Conservation (phyloP, 176 grass and related monocot species). For the Tuctoria greenei region DNA sequence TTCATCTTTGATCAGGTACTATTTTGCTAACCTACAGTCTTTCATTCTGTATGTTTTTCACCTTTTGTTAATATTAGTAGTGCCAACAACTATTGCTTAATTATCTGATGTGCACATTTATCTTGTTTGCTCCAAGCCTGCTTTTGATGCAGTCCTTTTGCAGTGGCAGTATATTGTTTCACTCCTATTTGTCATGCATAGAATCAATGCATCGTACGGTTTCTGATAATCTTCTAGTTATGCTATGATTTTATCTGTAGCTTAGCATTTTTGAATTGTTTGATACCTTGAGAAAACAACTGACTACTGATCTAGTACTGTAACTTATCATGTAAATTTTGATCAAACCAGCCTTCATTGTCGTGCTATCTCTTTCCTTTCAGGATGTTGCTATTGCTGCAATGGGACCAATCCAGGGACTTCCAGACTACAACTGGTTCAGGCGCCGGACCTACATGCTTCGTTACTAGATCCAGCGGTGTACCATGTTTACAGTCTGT, state of each 20-base stretch:
- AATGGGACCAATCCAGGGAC: constrained; percentile 81
- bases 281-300: not conserved
- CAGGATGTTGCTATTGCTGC: constrained; percentile 94
- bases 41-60: constrained; percentile 2
- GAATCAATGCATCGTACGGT: not conserved
- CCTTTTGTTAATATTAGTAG: not conserved
- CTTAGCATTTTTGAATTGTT: not conserved
- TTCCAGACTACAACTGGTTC: constrained; percentile 99
- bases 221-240: not conserved
- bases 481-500: constrained; percentile 54
- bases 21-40: not conserved
- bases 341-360: not conserved
- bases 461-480: constrained; percentile 66
- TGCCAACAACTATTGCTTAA: not conserved
- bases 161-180: not conserved
- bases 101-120: not conserved
- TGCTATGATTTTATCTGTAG: not conserved
- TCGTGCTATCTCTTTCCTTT: not conserved
- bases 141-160: not conserved
- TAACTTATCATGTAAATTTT: not conserved
- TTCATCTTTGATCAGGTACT: constrained; percentile 99
- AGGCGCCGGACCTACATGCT: constrained; percentile 95
- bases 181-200: not conserved
- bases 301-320: not conserved
- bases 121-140: not conserved